A percentile compares a stretch with the other conserved stretches of the same genome.
Conservation (phyloP, 2,329 filamentous ascomycete species). For the Fusarium sp. region DNA sequence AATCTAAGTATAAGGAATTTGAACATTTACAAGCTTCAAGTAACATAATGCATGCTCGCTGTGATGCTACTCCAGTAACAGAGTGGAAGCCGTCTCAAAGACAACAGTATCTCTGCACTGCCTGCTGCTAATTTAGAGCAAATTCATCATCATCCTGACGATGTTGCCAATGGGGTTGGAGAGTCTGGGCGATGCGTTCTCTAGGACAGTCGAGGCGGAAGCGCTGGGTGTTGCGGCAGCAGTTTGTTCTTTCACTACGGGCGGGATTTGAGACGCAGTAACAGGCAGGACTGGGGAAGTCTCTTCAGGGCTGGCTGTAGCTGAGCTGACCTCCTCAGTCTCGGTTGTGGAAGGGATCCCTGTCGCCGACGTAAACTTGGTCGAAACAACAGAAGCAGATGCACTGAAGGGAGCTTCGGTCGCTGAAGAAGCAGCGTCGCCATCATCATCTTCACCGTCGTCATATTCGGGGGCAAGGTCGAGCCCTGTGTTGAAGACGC, state of each 20-base stretch:
- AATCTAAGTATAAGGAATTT: neutral
- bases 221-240: slow-evolving; percentile 7
- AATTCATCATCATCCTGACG: neutral
- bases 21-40: neutral
- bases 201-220: neutral
- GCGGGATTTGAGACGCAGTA: neutral
- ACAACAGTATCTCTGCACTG: too few relatives aligned
- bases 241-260: neutral
- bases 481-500: slow-evolving; percentile 25
- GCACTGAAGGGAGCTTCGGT: neutral
- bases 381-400: neutral
- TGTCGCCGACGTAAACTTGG: neutral
- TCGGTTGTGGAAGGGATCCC: neutral
- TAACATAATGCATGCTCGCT: neutral
- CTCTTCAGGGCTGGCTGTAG: neutral
- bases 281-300: neutral
- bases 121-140: neutral
- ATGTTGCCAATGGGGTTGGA: slow-evolving; percentile 16
- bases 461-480: neutral
- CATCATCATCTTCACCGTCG: neutral
- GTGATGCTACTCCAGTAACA: neutral
- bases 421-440: neutral
- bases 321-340: neutral
- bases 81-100: too few relatives aligned
- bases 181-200: slow-evolving; percentile 18